Evolutionary conservation across 2,329 filamentous ascomycete species (phyloP).

Genomic region (Phoma sp.): DNA sequence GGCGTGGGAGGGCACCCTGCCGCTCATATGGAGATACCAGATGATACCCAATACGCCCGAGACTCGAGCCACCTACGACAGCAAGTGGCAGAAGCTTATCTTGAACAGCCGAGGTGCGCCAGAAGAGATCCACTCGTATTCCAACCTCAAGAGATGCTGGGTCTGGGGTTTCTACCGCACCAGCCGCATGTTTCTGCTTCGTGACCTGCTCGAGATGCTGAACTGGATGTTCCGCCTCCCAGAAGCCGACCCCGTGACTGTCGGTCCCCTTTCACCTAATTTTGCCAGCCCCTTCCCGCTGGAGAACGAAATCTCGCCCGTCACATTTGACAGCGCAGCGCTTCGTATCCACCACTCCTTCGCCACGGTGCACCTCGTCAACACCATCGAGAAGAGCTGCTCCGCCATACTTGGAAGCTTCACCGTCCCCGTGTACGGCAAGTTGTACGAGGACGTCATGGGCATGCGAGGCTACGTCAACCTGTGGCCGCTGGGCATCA

Average conservation of each 20-base stretch:
- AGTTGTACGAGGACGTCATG: slow-evolving; percentile 29
- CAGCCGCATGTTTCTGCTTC: slow-evolving; percentile 34
- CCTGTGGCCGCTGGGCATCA: slow-evolving; percentile 36
- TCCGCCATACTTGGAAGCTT: slow-evolving; percentile 34
- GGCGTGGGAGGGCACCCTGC: slow-evolving; percentile 31
- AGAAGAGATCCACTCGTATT: slow-evolving; percentile 34
- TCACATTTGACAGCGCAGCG: slow-evolving; percentile 20
- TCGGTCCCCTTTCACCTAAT: background rate
- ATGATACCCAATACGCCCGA: slow-evolving; percentile 32
- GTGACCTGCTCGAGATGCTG: slow-evolving; percentile 38
- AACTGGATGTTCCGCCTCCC: slow-evolving; percentile 41
- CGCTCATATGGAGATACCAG: slow-evolving; percentile 28
- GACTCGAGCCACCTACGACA: slow-evolving; percentile 24
- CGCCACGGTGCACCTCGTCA: slow-evolving; percentile 28
- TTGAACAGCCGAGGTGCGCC: slow-evolving; percentile 33
- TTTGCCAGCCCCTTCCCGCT: slow-evolving; percentile 13
- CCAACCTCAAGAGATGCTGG: slow-evolving; percentile 32
- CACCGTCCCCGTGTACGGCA: slow-evolving; percentile 32
- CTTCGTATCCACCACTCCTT: slow-evolving; percentile 27
- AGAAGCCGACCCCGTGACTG: slow-evolving; percentile 10
- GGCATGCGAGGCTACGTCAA: slow-evolving; percentile 38
- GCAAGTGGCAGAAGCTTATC: slow-evolving; percentile 33
- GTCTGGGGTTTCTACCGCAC: slow-evolving; percentile 42
- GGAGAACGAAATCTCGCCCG: slow-evolving; percentile 1
- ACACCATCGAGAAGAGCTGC: slow-evolving; percentile 32